Base-by-base conservation (phyloP, 176 grass and related monocot species). In the Triticum monococcum region DNA sequence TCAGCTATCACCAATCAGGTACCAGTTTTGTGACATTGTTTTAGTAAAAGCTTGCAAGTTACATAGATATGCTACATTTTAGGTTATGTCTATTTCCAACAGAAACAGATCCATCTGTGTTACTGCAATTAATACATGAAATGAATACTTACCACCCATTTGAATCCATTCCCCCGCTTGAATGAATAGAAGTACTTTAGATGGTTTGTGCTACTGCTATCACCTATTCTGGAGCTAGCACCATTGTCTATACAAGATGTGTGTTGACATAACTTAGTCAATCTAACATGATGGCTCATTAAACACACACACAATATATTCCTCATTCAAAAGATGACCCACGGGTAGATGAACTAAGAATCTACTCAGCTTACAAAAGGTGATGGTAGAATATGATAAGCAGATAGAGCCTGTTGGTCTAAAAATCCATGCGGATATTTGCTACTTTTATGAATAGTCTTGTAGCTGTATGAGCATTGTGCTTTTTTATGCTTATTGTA, bases 141-240 rank as follows among this genome's bases (percentile, higher is more conserved):
- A 45, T 79, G 31, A n/a, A 64, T 79, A 41, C 64, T 35, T 71
- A 14, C 45, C 16, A 59, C 12, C 9, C 5, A 40, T 66, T 13
- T 1, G 13, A 64, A 46, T 81, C 38, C 37, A 66, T 81, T 18
- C 12, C 23, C 28, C 30, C 3, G 48, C 32, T 80, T 80, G 16
- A 52, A 40, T 85, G 12, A 12, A 17, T 52, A 52, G 48, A 66
- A 85, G 28, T 20, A 3, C 62, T 67, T 23, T 52, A 67, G 22
- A 18, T 80, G 43, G 32, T 81, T 61, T 12, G 5, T 54, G 25
- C 60, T 24, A 25, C 9, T 63, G n/a, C 8, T 57, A 57, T 57
- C 74, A 77, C 46, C 18, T 33, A 33, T 77, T 28, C 54, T 82
- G 71, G 66, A 63, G 7, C 32, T 69, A 77, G 18, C 24, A 86